Percentiles rank a stretch among this genome's conserved stretches.
These are phyloP conservation scores for Backusella sp. DNA, from an alignment of 192 early-diverging fungal genomes.

Conservation along the genomic window DNA sequence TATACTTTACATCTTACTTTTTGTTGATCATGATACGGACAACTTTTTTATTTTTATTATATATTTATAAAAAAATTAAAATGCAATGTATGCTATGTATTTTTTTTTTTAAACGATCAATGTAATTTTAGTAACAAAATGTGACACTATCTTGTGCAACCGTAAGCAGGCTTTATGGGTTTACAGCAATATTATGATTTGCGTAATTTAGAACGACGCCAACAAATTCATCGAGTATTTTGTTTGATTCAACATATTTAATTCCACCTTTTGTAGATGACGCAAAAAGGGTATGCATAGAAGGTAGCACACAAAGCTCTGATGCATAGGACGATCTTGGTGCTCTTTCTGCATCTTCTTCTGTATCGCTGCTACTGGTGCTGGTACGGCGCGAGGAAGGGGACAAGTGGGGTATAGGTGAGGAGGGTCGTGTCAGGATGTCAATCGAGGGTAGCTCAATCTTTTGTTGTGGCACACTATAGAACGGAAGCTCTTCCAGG, in stretches of 20 bases:
- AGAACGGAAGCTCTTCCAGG: slow-evolving; percentile 26
- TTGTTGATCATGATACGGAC: neutral
- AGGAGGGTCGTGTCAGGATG: neutral
- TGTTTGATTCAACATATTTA: slow-evolving; percentile 23
- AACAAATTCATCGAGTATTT: slow-evolving; percentile 26
- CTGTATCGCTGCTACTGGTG: slow-evolving; percentile 6
- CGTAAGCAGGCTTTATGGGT: neutral
- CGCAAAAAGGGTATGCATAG: slow-evolving; percentile 16
- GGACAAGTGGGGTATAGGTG: slow-evolving; percentile 18
- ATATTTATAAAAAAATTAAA: neutral
- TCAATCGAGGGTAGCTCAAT: slow-evolving; percentile 32
- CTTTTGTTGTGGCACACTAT: slow-evolving; percentile 27
- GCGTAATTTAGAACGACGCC: slow-evolving; percentile 24
- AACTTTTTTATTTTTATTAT: neutral
- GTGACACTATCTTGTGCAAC: neutral
- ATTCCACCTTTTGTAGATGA: slow-evolving; percentile 18
- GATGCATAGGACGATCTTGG: neutral
- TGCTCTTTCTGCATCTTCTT: neutral
- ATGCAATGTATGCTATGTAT: neutral
- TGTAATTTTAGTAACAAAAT: neutral
- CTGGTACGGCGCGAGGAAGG: slow-evolving; percentile 2
- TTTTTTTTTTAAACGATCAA: neutral
- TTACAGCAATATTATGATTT: neutral
- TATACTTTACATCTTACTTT: neutral
- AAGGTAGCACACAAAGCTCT: slow-evolving; percentile 12